Base-by-base conservation (phyloP, 352 stramenopile genomes). In the Phytopythium vexans region DNA sequence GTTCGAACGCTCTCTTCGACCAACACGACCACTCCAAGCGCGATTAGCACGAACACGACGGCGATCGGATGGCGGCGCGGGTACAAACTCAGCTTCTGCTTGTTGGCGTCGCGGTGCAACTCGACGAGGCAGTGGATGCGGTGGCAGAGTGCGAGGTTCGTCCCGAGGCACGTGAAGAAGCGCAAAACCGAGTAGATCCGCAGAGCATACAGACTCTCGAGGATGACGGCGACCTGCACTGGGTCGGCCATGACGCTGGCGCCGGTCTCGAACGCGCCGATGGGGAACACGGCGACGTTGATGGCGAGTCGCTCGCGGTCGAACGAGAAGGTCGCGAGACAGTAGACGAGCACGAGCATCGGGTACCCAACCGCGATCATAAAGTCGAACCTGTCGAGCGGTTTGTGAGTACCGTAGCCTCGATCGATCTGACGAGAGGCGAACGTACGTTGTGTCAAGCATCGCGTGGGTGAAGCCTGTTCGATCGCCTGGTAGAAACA, bases 371-470 rank as follows among this genome's bases (percentile, higher is more conserved):
- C 33, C 1, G 60, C 57, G 6, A 70, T 52, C 10, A 71, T 33
- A 27, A 73, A 54, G 31, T 68, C 61, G 34, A 69, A 70, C 3
- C 62, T 75, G 12, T 3, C 6, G 6, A 43, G 0, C 21, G n/a
- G n/a, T n/a, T n/a, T n/a, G n/a, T n/a, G n/a, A 48, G n/a, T 8
- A 41, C 43, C 41, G n/a, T 27, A 32, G 33, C n/a, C 33, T 27
- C 3, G 21, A 40, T 37, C 0, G 37, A n/a, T n/a, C n/a, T 34
- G 32, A 48, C 32, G 10, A 3, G 8, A 27, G 9, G 16, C 35
- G 14, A n/a, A 60, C 54, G 11, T 64, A 76, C 70, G 58, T 48
- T 7, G 67, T 64, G 40, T 82, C 71, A 5, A 74, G 31, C 1
- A 73, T 31, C 6, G 48, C 49, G 12, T 75, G 56, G 0, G 37